Conservation (phyloP, 2,329 filamentous ascomycete genomes). For the Diplocarpon mali region DNA sequence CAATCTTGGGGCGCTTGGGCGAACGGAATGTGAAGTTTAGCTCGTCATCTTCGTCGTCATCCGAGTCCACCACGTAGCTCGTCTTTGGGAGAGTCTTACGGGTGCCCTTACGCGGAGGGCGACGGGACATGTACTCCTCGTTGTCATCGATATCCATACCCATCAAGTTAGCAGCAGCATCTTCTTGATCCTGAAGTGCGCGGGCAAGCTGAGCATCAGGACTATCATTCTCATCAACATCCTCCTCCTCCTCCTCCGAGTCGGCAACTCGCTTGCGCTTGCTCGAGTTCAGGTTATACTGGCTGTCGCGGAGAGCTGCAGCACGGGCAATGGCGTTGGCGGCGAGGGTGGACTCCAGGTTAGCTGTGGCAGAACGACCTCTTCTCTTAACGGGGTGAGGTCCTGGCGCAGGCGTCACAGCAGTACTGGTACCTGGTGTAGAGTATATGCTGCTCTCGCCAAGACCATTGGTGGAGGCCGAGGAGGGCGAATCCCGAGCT, state of each 20-base stretch:
- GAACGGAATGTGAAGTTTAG: neutral
- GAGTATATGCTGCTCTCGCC: conserved; percentile 39
- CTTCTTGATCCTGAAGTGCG: conserved; percentile 45
- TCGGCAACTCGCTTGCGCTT: conserved; percentile 36
- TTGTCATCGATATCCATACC: conserved; percentile 22
- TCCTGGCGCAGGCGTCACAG: conserved; percentile 37
- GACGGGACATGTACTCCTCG: conserved; percentile 4
- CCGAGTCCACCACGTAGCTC: conserved; percentile 14
- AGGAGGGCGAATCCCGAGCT: conserved; percentile 29
- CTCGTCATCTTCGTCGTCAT: conserved; percentile 15
- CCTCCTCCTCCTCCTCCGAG: conserved; percentile 31
- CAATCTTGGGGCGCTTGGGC: conserved; percentile 19
- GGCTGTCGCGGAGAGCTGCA: conserved; percentile 37
- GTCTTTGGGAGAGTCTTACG: conserved; percentile 10
- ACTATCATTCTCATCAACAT: conserved; percentile 30
- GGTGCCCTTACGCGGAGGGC: conserved; percentile 12
- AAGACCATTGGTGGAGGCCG: conserved; percentile 29
- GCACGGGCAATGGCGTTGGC: conserved; percentile 35
- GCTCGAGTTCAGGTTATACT: conserved; percentile 34
- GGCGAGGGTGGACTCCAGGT: conserved; percentile 8
- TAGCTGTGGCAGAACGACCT: conserved; percentile 11
- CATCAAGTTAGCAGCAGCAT: conserved; percentile 23
- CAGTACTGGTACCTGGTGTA: conserved; percentile 50
- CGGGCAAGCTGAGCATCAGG: conserved; percentile 43
- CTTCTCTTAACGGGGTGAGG: conserved; percentile 22